Evolutionary conservation across 345 rosid genomes (phyloP).

Genomic region (Eutrema japonicum): DNA sequence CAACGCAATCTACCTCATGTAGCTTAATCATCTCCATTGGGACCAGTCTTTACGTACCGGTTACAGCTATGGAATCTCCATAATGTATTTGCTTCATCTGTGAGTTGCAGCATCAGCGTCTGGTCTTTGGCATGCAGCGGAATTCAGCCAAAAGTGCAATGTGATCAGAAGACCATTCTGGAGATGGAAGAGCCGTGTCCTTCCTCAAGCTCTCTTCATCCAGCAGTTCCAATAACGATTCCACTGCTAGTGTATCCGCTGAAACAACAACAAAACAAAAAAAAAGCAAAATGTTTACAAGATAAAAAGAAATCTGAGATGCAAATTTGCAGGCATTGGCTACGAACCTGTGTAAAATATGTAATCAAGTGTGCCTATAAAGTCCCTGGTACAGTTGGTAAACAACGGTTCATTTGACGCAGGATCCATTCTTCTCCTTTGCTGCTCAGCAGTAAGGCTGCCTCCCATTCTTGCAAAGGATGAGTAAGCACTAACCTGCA

Average conservation of each 20-base stretch:
- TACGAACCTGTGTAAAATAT: conserved; percentile 89
- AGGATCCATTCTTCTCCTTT: conserved; percentile 86
- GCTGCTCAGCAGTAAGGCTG: conserved; percentile 67
- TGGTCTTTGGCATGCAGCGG: conserved; percentile 86
- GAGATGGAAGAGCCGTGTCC: conserved; percentile 99
- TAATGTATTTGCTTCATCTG: conserved; percentile 17
- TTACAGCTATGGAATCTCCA: conserved; percentile 29
- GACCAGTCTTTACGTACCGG: conserved; percentile 6
- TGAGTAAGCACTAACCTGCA: conserved; percentile 99
- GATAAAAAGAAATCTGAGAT: conserved; percentile 12
- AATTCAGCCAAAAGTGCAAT: conserved; percentile 95
- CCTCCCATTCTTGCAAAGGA: conserved; percentile 76
- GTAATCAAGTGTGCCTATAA: conserved; percentile 88
- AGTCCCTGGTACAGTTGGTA: conserved; percentile 95
- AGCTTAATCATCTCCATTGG: conserved; percentile 22
- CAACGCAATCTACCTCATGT: conserved; percentile 33
- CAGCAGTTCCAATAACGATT: conserved; percentile 94
- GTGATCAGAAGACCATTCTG: conserved; percentile 99
- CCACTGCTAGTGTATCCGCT: conserved; percentile 93
- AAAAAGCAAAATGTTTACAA: conserved; percentile 12
- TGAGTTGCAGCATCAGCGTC: conserved; percentile 66
- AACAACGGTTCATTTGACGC: conserved; percentile 90
- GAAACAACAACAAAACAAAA: conserved; percentile 32
- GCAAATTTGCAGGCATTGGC: conserved; percentile 5
- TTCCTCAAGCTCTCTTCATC: conserved; percentile 98